Percentiles rank a stretch among this genome's conserved stretches.
phyloP scores from a whole-genome alignment of 495 filamentous ascomycete species.

The Aspergillus funiculosus region DNA sequence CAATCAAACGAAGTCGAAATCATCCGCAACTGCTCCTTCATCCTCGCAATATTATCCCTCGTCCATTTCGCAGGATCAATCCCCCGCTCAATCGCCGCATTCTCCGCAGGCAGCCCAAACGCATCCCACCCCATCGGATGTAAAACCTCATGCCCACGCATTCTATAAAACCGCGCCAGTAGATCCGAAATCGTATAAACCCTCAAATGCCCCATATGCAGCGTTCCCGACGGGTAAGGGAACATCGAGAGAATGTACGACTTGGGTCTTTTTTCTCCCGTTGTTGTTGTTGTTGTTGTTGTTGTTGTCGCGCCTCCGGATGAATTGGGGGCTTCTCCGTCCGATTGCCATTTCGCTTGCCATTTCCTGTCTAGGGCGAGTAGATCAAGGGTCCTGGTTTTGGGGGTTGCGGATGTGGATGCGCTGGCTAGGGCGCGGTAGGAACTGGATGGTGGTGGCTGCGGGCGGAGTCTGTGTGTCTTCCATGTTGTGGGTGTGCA shows the following conservation, averaged over 20 bases:
- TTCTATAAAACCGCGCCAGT: constrained; percentile 66
- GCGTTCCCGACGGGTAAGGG: constrained; percentile 80
- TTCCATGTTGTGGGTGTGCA: constrained; percentile 21
- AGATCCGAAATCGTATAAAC: constrained; percentile 91
- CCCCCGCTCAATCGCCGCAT: constrained; percentile 84
- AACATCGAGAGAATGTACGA: constrained; percentile 89
- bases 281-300: neutral
- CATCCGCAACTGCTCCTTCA: constrained; percentile 71
- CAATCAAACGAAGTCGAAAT: constrained; percentile 82
- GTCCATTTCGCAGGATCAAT: constrained; percentile 78
- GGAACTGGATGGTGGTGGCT: constrained; percentile 11
- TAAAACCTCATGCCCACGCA: constrained; percentile 70
- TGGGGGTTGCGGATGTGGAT: constrained; percentile 23
- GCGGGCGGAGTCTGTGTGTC: constrained; percentile 17
- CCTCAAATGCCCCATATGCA: constrained; percentile 85
- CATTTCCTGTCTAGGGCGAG: constrained; percentile 68
- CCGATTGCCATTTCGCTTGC: constrained; percentile 52
- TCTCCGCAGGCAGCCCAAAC: constrained; percentile 86
- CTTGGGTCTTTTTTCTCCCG: constrained; percentile 36
- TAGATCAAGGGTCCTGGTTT: constrained; percentile 50
- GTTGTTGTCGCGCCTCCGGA: constrained; percentile 1
- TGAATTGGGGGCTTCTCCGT: neutral
- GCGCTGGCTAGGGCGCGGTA: constrained; percentile 16
- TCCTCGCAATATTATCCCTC: constrained; percentile 65
- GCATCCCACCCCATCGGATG: constrained; percentile 94